These are phyloP conservation scores for Xylaria telfairii DNA, from an alignment of 495 filamentous ascomycete genomes.

Conservation along the genomic window DNA sequence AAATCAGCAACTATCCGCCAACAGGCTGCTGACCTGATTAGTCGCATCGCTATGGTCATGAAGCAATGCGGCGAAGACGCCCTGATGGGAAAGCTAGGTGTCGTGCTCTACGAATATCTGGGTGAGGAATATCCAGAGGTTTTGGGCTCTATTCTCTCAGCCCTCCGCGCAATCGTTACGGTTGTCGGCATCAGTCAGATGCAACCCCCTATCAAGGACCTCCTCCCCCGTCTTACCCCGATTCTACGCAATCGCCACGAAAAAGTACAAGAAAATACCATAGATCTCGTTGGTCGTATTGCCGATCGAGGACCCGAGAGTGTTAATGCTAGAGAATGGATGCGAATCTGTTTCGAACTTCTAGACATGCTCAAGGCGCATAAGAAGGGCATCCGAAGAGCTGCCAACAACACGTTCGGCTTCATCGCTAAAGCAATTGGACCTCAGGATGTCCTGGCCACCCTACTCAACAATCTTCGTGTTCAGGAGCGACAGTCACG, in stretches of 20 bases:
- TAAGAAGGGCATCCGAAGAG: conserved; percentile 98
- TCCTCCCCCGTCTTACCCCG: conserved; percentile 92
- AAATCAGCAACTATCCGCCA: conserved; percentile 95
- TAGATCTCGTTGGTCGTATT: conserved; percentile 97
- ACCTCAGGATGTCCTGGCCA: conserved; percentile 95
- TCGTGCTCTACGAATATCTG: conserved; percentile 98
- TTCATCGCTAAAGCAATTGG: conserved; percentile 99
- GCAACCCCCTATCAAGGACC: conserved; percentile 98
- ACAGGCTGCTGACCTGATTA: conserved; percentile 95
- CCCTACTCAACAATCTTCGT: conserved; percentile 92
- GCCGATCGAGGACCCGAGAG: conserved; percentile 95
- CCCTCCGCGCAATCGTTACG: conserved; percentile 93
- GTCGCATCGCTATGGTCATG: conserved; percentile 97
- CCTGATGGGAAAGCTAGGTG: conserved; percentile 92
- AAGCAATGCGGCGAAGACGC: conserved; percentile 97
- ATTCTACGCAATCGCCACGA: conserved; percentile 98
- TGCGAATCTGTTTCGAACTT: conserved; percentile 99
- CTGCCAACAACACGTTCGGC: conserved; percentile 99
- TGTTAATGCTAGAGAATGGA: conserved; percentile 98
- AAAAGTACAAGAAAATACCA: conserved; percentile 99
- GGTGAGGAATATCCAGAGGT: conserved; percentile 99
- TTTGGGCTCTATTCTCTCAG: conserved; percentile 93
- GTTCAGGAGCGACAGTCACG: conserved; percentile 98
- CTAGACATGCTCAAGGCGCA: conserved; percentile 99
- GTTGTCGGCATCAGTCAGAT: conserved; percentile 98